These are phyloP conservation scores for Clavaria fumosa DNA, from an alignment of 768 basidiomycete species.

Conservation along the genomic window DNA sequence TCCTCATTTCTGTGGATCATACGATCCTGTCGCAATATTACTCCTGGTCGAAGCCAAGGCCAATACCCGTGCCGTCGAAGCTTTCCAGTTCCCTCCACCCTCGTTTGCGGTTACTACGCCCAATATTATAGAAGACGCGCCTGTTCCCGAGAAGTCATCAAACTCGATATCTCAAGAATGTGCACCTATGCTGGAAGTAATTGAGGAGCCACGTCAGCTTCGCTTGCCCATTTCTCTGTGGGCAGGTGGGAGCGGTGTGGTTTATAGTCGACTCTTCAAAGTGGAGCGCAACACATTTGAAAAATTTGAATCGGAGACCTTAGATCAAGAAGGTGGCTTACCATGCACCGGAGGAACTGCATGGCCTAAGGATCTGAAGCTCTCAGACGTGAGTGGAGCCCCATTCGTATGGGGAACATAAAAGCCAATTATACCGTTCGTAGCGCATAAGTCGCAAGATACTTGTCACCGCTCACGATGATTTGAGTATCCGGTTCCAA, in stretches of 20 bases:
- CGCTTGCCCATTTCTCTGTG: slow-evolving; percentile 23
- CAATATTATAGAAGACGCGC: slow-evolving; percentile 1
- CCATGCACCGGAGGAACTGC: slow-evolving; percentile 37
- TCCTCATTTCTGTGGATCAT: slow-evolving; percentile 53
- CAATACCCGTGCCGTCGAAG: slow-evolving; percentile 37
- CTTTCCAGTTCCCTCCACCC: slow-evolving; percentile 60
- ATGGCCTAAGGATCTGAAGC: no score
- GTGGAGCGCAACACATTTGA: slow-evolving; percentile 35
- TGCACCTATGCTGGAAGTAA: slow-evolving; percentile 24
- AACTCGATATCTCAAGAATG: slow-evolving; percentile 24
- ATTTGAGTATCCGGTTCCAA: slow-evolving; percentile 53
- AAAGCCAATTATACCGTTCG: slow-evolving; percentile 28
- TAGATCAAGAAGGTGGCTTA: slow-evolving; percentile 15
- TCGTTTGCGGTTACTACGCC: slow-evolving; percentile 13
- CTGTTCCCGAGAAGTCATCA: slow-evolving; percentile 8
- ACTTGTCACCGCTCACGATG: slow-evolving; percentile 44
- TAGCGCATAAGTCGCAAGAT: slow-evolving; percentile 52
- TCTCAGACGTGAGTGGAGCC: slow-evolving; percentile 31
- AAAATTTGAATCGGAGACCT: slow-evolving; percentile 18
- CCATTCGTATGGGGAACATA: slow-evolving; percentile 35
- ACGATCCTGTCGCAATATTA: slow-evolving; percentile 56
- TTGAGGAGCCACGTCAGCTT: slow-evolving; percentile 23
- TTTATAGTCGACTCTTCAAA: slow-evolving; percentile 29
- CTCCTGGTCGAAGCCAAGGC: slow-evolving; percentile 38
- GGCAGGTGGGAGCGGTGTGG: slow-evolving; percentile 23